Conservation (phyloP, 176 grass and related monocot species). For the Carex pumila region DNA sequence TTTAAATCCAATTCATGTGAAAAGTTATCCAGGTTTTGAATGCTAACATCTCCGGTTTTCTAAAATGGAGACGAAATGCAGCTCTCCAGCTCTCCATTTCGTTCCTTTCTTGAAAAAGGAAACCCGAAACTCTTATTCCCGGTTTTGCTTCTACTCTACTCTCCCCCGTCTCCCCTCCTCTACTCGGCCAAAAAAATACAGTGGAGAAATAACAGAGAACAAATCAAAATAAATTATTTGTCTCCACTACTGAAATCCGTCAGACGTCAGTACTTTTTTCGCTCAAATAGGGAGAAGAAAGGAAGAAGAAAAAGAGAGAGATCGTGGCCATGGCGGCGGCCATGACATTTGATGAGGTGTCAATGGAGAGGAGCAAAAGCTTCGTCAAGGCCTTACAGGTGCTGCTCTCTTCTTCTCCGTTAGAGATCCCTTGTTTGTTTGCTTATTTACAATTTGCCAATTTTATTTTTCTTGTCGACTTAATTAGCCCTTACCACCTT, state of each 20-base stretch:
- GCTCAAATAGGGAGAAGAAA: neutral
- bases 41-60: neutral
- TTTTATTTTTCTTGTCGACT: neutral
- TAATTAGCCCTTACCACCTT: neutral
- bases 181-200: neutral
- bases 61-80: neutral
- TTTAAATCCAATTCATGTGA: too few relatives aligned
- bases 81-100: neutral
- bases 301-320: neutral
- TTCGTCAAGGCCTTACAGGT: constrained; percentile 98
- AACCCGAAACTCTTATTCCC: constrained; percentile 3
- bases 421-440: constrained; percentile 16
- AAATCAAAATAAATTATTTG: neutral
- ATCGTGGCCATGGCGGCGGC: constrained; percentile 34
- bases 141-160: constrained; percentile 45
- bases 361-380: constrained; percentile 97
- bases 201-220: neutral
- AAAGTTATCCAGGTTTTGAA: too few relatives aligned
- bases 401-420: neutral
- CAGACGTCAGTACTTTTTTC: neutral
- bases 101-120: neutral
- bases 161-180: neutral
- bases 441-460: neutral
- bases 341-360: constrained; percentile 76
- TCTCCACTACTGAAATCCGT: neutral